Conservation (phyloP, 768 basidiomycete genomes). For the Leccinum disarticulatum region DNA sequence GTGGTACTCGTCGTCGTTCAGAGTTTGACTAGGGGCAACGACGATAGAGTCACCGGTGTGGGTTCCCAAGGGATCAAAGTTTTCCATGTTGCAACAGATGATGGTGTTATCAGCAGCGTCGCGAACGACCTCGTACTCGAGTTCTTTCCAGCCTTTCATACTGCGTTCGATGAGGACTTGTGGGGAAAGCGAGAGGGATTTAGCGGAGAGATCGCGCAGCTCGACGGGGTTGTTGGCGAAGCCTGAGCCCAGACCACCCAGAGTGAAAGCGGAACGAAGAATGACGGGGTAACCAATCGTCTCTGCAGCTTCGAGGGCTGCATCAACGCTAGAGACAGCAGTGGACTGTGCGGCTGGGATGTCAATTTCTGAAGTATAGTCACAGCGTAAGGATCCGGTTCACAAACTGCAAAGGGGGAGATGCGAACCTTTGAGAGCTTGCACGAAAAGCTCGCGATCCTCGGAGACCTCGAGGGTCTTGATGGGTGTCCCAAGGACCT, state of each 20-base stretch:
- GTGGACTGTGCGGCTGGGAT: slow-evolving; percentile 95
- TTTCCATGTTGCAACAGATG: slow-evolving; percentile 99
- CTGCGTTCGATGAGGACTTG: slow-evolving; percentile 97
- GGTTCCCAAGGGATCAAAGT: slow-evolving; percentile 98
- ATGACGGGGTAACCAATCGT: slow-evolving; percentile 97
- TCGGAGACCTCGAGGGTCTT: slow-evolving; percentile 95
- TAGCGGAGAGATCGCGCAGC: slow-evolving; percentile 90
- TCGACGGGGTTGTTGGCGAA: slow-evolving; percentile 96
- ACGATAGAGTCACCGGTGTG: slow-evolving; percentile 99
- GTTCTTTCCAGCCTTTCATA: slow-evolving; percentile 99
- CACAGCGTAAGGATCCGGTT: slow-evolving; percentile 4
- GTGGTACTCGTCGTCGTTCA: slow-evolving; percentile 98
- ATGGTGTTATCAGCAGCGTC: slow-evolving; percentile 99
- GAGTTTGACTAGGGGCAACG: slow-evolving; percentile 95
- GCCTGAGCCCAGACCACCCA: slow-evolving; percentile 97
- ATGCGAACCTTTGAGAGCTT: slow-evolving; percentile 86
- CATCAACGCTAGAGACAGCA: slow-evolving; percentile 94
- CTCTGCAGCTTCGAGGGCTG: slow-evolving; percentile 87
- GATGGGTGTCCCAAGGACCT: slow-evolving; percentile 94
- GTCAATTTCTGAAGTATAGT: slow-evolving; percentile 73
- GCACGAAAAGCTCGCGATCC: slow-evolving; percentile 92
- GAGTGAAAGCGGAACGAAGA: slow-evolving; percentile 92
- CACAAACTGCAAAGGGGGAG: background rate
- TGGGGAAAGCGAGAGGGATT: slow-evolving; percentile 84
- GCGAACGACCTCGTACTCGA: slow-evolving; percentile 98